These are phyloP conservation scores for Clavispora vitiphila DNA, from an alignment of 805 yeast genomes.

Conservation along the genomic window DNA sequence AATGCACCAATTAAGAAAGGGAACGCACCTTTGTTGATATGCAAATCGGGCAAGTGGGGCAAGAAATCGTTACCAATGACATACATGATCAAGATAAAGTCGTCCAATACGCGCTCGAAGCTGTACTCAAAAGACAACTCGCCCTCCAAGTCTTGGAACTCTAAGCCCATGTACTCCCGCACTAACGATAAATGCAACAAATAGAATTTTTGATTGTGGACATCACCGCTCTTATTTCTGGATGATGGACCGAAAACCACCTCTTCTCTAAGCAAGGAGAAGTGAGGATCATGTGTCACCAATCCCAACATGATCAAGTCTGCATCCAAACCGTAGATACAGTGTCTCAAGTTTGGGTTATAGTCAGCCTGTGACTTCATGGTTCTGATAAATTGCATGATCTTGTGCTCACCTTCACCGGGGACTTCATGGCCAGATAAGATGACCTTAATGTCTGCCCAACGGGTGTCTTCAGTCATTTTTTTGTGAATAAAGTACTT, in stretches of 20 bases:
- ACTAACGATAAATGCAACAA: constrained; percentile 80
- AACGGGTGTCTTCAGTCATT: constrained; percentile 76
- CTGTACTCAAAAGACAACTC: constrained; percentile 63
- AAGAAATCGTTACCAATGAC: constrained; percentile 97
- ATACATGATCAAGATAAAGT: constrained; percentile 84
- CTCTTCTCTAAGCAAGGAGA: constrained; percentile 90
- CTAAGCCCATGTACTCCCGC: constrained; percentile 86
- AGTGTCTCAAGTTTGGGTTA: constrained; percentile 80
- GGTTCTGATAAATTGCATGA: constrained; percentile 85
- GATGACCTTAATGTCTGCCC: constrained; percentile 75
- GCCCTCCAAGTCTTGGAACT: constrained; percentile 67
- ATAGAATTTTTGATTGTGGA: constrained; percentile 76
- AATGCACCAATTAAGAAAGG: constrained; percentile 88
- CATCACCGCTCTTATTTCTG: constrained; percentile 34
- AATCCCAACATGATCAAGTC: constrained; percentile 92
- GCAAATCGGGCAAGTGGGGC: constrained; percentile 92
- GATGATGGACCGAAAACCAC: constrained; percentile 72
- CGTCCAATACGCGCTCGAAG: constrained; percentile 88
- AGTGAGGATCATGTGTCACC: constrained; percentile 92
- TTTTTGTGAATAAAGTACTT: constrained; percentile 87
- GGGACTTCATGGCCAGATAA: constrained; percentile 95
- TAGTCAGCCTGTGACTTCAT: constrained; percentile 70
- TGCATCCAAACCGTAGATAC: constrained; percentile 94
- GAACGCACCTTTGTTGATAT: constrained; percentile 92
- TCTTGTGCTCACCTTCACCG: constrained; percentile 98